Evolutionary conservation across 345 rosid genomes (phyloP).

Genomic region (Euphorbia peplus): DNA sequence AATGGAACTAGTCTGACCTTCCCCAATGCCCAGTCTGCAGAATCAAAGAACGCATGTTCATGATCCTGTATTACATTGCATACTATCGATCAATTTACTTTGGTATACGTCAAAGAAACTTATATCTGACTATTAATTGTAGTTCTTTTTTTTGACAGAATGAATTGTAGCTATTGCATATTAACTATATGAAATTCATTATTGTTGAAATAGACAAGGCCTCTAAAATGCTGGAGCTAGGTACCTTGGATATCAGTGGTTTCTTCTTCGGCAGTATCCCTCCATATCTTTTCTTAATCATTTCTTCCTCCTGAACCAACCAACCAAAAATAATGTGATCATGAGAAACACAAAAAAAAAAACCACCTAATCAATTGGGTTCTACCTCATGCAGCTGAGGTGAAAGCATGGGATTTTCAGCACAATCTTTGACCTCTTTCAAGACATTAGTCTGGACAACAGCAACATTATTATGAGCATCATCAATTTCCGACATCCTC

Average conservation of each 20-base stretch:
- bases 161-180: too few species aligned
- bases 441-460: neutral
- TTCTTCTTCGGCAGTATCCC: conserved; percentile 67
- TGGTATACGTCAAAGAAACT: too few species aligned
- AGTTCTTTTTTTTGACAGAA: too few species aligned
- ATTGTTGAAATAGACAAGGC: too few species aligned
- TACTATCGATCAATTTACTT: conserved; percentile 3
- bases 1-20: conserved; percentile 47
- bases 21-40: conserved; percentile 94
- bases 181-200: too few species aligned
- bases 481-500: conserved; percentile 24
- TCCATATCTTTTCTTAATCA: conserved; percentile 66
- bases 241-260: conserved; percentile 81
- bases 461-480: conserved; percentile 16
- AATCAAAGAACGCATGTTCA: conserved; percentile 82
- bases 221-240: too few species aligned
- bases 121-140: too few species aligned
- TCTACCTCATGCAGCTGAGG: conserved; percentile 48
- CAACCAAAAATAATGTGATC: neutral
- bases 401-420: conserved; percentile 36
- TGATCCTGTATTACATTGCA: conserved; percentile 79
- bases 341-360: neutral
- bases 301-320: conserved; percentile 50
- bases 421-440: conserved; percentile 23
- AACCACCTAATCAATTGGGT: too few species aligned